phyloP scores from a whole-genome alignment of 2,329 filamentous ascomycete genomes.

The Colletotrichum somersetense region DNA sequence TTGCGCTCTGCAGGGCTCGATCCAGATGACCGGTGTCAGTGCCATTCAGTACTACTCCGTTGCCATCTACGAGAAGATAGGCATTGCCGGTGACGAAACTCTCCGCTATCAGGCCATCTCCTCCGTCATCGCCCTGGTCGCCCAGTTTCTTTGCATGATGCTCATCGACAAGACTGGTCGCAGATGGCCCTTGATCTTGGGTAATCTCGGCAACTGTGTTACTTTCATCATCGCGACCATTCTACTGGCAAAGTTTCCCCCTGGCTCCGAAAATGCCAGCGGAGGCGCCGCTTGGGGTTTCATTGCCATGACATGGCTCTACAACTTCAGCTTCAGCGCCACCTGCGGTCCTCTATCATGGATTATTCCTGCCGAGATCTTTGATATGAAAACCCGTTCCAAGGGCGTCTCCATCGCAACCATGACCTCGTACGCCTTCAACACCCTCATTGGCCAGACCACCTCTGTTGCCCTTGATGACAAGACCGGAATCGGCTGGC shows the following conservation, averaged over 20 bases:
- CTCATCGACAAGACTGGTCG: slow-evolving; percentile 79
- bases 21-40: slow-evolving; percentile 46
- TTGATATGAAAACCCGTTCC: slow-evolving; percentile 80
- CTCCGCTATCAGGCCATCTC: slow-evolving; percentile 83
- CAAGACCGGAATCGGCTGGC: slow-evolving; percentile 58
- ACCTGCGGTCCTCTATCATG: slow-evolving; percentile 75
- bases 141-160: slow-evolving; percentile 76
- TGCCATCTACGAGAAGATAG: slow-evolving; percentile 75
- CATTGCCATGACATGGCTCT: slow-evolving; percentile 80
- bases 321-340: slow-evolving; percentile 81
- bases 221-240: slow-evolving; percentile 78
- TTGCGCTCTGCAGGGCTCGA: slow-evolving; percentile 57
- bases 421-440: slow-evolving; percentile 81
- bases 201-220: slow-evolving; percentile 78
- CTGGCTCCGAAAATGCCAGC: slow-evolving; percentile 58
- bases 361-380: slow-evolving; percentile 78
- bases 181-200: slow-evolving; percentile 77
- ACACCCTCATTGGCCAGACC: slow-evolving; percentile 80
- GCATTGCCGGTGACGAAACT: slow-evolving; percentile 73
- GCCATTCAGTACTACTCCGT: slow-evolving; percentile 83
- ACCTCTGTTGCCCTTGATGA: slow-evolving; percentile 67
- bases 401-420: slow-evolving; percentile 82
- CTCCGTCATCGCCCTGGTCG: slow-evolving; percentile 76
- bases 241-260: slow-evolving; percentile 69
- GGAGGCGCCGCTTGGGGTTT: slow-evolving; percentile 75